Evolutionary conservation across 2,329 filamentous ascomycete genomes (phyloP).

Genomic region (Volutella citrinella): DNA sequence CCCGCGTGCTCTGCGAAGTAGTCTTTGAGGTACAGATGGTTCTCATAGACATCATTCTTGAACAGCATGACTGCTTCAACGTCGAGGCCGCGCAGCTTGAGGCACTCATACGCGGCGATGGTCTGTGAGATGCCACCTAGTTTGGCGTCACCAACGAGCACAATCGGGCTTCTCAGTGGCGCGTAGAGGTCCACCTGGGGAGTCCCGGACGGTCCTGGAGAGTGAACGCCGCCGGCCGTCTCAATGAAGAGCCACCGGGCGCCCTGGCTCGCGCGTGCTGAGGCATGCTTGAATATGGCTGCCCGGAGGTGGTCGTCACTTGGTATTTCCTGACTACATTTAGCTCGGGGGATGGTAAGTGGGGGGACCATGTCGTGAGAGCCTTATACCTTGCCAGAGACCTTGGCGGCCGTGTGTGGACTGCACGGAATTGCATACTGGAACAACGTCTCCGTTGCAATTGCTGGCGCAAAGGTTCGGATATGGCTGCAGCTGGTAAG

Average conservation of each 20-base stretch:
- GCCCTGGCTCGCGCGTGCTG: conserved; percentile 39
- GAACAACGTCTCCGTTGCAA: conserved; percentile 55
- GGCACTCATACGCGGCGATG: conserved; percentile 76
- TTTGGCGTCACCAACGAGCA: conserved; percentile 72
- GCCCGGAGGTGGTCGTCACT: conserved; percentile 50
- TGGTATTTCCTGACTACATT: conserved; percentile 48
- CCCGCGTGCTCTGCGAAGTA: conserved; percentile 62
- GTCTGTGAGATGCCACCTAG: conserved; percentile 79
- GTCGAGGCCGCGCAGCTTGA: conserved; percentile 76
- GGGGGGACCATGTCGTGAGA: too few relatives aligned
- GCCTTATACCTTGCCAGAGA: conserved; percentile 42
- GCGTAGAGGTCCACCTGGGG: conserved; percentile 77
- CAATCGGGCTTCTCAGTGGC: conserved; percentile 67
- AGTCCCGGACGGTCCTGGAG: conserved; percentile 71
- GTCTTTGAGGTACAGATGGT: conserved; percentile 62
- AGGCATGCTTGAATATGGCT: conserved; percentile 36
- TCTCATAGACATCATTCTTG: conserved; percentile 61
- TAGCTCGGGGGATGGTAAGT: too few relatives aligned
- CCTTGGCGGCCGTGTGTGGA: conserved; percentile 68
- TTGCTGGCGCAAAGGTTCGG: conserved; percentile 51
- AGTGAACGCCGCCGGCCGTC: conserved; percentile 80
- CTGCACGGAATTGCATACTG: conserved; percentile 74
- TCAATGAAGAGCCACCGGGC: conserved; percentile 69
- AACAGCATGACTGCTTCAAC: conserved; percentile 70
- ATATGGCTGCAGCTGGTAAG: conserved; percentile 55